Evolutionary conservation across 352 stramenopile genomes (phyloP), one percentile per base, ranked within the genome.

Genomic region (Elongisporangium senticosum): DNA sequence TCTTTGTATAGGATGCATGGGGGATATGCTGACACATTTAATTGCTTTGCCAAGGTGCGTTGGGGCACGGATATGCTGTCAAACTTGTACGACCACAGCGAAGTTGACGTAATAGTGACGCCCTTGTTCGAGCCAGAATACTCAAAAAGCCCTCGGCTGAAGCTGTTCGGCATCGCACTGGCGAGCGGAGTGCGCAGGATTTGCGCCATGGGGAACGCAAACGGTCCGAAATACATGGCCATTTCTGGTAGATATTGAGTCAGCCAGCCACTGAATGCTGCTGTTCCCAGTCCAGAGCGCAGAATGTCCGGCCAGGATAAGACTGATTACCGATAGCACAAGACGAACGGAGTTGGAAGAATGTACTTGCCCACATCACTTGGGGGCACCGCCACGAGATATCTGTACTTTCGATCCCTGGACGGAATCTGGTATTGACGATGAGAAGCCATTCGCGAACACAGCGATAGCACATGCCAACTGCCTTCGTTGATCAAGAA

Each of bases 301-400:
- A 68, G 70, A n/a, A 82, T 79, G 43, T 82, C 73, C 20, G 3
- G 59, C 20, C 7, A 64, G 58, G 4, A 11, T 14, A 21, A 64
- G 19, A 0, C 40, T 59, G 14, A 59, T 20, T 1, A 64, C 21
- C 24, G 58, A 59, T 17, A 64, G 49, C 23, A 55, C 3, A 23
- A 20, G 50, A 2, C 58, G 51, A 7, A 62, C 28, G 21, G 22
- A 26, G 11, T 28, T 53, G 28, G 52, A 51, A 6, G 21, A n/a
- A 62, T 57, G 49, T 28, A 17, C 7, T 22, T 21, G 7, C 53
- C 47, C 1, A 62, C 28, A 24, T 62, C 57, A 24, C 17, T 33
- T 22, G 22, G 37, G 59, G 52, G 8, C 23, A 5, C 2, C 5
- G 23, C 23, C 23, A 26, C 23, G 23, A 26, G 23, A 26, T 26